These are phyloP conservation scores for Xerocomus cyaneibrunnescens DNA, from an alignment of 1,284 basidiomycete species.

Conservation along the genomic window DNA sequence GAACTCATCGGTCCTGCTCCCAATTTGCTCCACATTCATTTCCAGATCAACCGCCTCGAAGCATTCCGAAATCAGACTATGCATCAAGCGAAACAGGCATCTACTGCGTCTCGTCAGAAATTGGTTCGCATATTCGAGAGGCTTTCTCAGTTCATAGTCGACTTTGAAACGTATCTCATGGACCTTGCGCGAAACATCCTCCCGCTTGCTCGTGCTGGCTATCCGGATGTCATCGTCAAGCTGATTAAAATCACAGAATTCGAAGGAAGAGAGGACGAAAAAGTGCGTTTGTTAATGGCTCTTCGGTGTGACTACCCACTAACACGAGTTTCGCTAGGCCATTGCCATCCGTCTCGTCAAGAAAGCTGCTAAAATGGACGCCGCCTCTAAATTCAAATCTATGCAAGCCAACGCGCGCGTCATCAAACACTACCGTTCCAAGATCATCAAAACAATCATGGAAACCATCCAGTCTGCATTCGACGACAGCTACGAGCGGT, in stretches of 20 bases:
- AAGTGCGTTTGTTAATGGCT: conserved; percentile 49
- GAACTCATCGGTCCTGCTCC: conserved; percentile 81
- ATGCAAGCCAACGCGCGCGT: conserved; percentile 91
- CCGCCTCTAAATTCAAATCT: conserved; percentile 87
- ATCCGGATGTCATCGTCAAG: conserved; percentile 85
- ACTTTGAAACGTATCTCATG: conserved; percentile 88
- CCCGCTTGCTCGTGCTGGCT: conserved; percentile 76
- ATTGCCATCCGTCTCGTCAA: conserved; percentile 93
- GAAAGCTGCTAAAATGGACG: conserved; percentile 86
- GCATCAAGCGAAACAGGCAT: conserved; percentile 87
- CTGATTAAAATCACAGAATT: conserved; percentile 93
- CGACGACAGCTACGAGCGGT: conserved; percentile 63
- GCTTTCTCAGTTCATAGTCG: conserved; percentile 77
- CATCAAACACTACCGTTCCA: conserved; percentile 95
- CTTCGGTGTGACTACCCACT: background rate
- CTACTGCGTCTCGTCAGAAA: conserved; percentile 64
- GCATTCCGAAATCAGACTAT: conserved; percentile 91
- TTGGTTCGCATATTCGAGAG: conserved; percentile 84
- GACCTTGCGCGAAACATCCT: conserved; percentile 78
- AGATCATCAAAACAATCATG: conserved; percentile 80
- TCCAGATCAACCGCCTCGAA: conserved; percentile 87
- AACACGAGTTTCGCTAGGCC: conserved; percentile 50
- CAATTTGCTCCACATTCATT: conserved; percentile 90
- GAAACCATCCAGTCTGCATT: conserved; percentile 79
- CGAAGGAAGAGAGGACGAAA: conserved; percentile 93